Percentiles rank a stretch among this genome's conserved stretches.
These are phyloP conservation scores for Effrenium voratum DNA, from an alignment of 73 alveolate genomes.

Conservation along the genomic window DNA sequence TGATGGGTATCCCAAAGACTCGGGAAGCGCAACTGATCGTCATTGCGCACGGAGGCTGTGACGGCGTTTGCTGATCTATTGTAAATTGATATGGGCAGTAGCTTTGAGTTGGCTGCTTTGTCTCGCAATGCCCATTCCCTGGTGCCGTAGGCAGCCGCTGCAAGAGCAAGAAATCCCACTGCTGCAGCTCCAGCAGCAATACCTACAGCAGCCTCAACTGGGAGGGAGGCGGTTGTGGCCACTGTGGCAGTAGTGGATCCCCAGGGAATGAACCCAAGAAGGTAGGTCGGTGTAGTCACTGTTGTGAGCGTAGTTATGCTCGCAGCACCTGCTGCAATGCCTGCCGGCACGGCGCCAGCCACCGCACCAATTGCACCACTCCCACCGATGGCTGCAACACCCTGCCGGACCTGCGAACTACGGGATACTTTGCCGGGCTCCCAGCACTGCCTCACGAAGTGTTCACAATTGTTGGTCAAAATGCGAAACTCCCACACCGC, in stretches of 20 bases:
- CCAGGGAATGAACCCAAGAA: background rate
- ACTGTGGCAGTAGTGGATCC: background rate
- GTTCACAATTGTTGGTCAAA: slow-evolving; percentile 15
- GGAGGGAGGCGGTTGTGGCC: background rate
- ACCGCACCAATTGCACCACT: background rate
- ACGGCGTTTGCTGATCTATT: background rate
- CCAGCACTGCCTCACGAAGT: slow-evolving; percentile 8
- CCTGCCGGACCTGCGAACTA: background rate
- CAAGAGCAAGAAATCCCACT: background rate
- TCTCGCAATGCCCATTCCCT: background rate
- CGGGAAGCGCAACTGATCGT: too few species aligned
- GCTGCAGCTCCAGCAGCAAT: background rate
- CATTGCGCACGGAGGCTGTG: background rate
- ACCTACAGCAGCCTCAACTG: background rate
- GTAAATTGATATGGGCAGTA: background rate
- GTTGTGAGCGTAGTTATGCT: background rate
- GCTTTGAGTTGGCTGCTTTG: background rate
- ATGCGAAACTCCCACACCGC: background rate
- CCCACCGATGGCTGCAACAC: background rate
- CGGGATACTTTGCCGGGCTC: background rate
- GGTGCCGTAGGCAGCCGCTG: background rate
- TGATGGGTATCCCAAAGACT: background rate
- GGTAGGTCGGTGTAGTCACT: background rate
- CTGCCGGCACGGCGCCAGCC: background rate
- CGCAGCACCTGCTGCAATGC: background rate